These are phyloP conservation scores for Penicillium corylophilum DNA, from an alignment of 2,329 filamentous ascomycete species.

Conservation along the genomic window DNA sequence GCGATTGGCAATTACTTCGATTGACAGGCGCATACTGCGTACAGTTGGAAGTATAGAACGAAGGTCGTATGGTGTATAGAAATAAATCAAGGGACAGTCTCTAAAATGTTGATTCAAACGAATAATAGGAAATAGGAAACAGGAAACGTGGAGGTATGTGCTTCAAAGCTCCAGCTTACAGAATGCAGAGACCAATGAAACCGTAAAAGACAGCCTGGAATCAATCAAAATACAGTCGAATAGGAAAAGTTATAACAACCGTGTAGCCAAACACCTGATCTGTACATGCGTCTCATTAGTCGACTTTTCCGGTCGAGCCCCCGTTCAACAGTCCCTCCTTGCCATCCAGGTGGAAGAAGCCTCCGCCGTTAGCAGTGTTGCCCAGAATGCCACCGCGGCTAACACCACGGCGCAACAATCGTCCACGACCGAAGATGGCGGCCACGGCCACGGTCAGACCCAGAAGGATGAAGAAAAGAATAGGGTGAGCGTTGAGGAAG, in stretches of 20 bases:
- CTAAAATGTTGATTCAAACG: conserved; percentile 1
- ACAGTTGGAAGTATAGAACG: background rate
- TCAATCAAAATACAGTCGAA: conserved; percentile 25
- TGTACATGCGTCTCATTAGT: conserved; percentile 41
- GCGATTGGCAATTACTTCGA: conserved; percentile 12
- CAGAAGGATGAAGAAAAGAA: conserved; percentile 43
- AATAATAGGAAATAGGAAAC: conserved; percentile 11
- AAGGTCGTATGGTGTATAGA: background rate
- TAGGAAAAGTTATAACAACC: conserved; percentile 22
- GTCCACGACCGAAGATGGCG: conserved; percentile 35
- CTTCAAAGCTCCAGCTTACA: conserved; percentile 17
- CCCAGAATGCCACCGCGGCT: conserved; percentile 38
- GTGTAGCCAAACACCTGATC: conserved; percentile 29
- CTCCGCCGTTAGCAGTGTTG: conserved; percentile 34
- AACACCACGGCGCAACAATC: conserved; percentile 27
- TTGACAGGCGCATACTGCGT: background rate
- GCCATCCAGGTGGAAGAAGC: conserved; percentile 50
- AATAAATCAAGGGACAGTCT: background rate
- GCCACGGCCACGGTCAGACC: conserved; percentile 35
- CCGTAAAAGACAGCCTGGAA: conserved; percentile 16
- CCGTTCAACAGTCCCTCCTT: conserved; percentile 49
- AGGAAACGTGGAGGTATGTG: conserved; percentile 19
- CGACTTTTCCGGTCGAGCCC: conserved; percentile 47
- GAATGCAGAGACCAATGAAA: conserved; percentile 22
- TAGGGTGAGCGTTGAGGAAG: conserved; percentile 45